Conservation (phyloP, 768 basidiomycete genomes). For the Serendipita sp. region DNA sequence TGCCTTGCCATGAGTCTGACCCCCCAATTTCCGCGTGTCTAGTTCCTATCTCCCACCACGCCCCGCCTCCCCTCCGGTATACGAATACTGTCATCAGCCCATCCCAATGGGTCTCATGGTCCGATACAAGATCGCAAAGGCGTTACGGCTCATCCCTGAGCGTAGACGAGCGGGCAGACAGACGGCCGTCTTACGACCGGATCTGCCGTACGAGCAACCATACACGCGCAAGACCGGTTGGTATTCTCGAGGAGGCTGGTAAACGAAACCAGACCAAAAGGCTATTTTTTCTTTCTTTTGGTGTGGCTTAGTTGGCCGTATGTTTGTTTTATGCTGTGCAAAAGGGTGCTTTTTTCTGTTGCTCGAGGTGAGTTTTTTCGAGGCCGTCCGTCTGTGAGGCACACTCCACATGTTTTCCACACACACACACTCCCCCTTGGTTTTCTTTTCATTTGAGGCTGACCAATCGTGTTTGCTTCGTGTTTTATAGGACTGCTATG, state of each 20-base stretch:
- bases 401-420: no score
- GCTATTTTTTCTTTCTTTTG: no score
- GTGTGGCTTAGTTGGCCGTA: no score
- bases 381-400: no score
- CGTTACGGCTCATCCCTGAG: slow-evolving; percentile 2
- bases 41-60: slow-evolving; percentile 1
- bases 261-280: no score
- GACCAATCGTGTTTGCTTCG: no score
- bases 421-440: no score
- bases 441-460: no score
- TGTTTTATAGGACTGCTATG: no score
- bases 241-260: neutral
- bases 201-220: neutral
- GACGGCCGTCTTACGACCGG: neutral
- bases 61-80: neutral
- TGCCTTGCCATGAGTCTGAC: neutral
- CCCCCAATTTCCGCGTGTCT: neutral
- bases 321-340: no score
- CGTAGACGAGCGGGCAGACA: neutral
- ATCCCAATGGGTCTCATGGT: neutral
- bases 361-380: no score
- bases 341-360: no score
- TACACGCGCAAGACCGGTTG: neutral
- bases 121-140: neutral
- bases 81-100: neutral